Base-by-base conservation (phyloP, 2,329 filamentous ascomycete species). In the Pseudopyricularia cyperi region DNA sequence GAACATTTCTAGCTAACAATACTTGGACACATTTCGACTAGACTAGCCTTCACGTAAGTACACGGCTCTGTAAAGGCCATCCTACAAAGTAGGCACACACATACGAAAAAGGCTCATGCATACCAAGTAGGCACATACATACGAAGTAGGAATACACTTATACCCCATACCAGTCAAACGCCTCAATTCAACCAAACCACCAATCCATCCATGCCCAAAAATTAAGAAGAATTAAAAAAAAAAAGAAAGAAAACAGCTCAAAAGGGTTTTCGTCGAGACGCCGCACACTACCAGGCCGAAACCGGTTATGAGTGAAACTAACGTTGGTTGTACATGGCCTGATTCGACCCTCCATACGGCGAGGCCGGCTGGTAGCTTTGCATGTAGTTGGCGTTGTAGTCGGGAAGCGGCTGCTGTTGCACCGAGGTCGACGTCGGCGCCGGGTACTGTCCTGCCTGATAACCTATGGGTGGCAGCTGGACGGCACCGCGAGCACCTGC, bases 401-500 rank as follows among this genome's bases (percentile, higher is more conserved):
- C 78, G 9, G 75, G 67, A 4, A 82, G 64, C 14, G 67, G 66
- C 59, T 77, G 75, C 57, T 75, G 73, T 11, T 42, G 37, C 22
- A 80, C 75, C 24, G 70, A 70, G 2, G 69, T 71, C 14, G 74
- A 71, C 1, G 79, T 74, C 15, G 82, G 79, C n/a, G 79, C 74
- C 39, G 82, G 77, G 61, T 89, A 89, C 60, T 84, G 81, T 54
- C 73, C 64, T 30, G 79, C 72, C 61, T 84, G 79, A 61, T 89
- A 90, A 12, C 82, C 83, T 61, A 89, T 87, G 2, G 86, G 85
- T 46, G 86, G 86, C 30, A 89, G 71, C 61, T 88, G 85, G 53
- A 79, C 74, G 17, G 70, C 63, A 9, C 49, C 49, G 44, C 82
- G 75, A 44, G 79, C 74, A 47, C 77, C 74, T 58, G 75, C 63